Evolutionary conservation across 139 green algal species (phyloP).

Genomic region (Desmodesmus armatus): DNA sequence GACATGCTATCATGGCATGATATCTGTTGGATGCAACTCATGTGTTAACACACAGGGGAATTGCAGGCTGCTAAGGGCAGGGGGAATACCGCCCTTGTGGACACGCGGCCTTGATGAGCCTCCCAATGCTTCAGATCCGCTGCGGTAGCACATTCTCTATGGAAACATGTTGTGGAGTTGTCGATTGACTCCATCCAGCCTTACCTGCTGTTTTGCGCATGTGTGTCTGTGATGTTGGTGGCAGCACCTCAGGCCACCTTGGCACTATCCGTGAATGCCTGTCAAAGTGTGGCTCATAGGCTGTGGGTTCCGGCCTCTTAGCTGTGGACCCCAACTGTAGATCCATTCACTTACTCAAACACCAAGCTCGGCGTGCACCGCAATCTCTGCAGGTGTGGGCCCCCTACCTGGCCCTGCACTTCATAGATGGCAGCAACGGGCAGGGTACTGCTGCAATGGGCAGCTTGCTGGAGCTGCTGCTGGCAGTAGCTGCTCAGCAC

Average conservation of each 20-base stretch:
- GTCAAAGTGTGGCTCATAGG: neutral
- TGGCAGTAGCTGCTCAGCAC: neutral
- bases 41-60: no score
- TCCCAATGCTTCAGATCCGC: no score
- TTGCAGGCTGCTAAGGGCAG: no score
- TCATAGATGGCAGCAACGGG: neutral
- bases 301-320: neutral
- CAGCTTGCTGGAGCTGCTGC: conserved; percentile 23
- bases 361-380: neutral
- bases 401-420: neutral
- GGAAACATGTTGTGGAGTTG: neutral
- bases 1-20: no score
- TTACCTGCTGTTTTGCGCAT: neutral
- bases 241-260: neutral
- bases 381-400: conserved; percentile 33
- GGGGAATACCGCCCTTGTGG: no score
- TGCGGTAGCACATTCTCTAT: neutral
- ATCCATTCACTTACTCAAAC: neutral
- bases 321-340: neutral
- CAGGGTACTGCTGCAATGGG: neutral
- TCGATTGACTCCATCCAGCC: neutral
- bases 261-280: neutral
- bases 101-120: no score
- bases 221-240: neutral
- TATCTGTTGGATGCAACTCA: no score